A percentile compares a stretch with the other conserved stretches of the same genome.
Evolutionary conservation across 1,284 basidiomycete species (phyloP).

Genomic region (Apiotrichum gamsii): DNA sequence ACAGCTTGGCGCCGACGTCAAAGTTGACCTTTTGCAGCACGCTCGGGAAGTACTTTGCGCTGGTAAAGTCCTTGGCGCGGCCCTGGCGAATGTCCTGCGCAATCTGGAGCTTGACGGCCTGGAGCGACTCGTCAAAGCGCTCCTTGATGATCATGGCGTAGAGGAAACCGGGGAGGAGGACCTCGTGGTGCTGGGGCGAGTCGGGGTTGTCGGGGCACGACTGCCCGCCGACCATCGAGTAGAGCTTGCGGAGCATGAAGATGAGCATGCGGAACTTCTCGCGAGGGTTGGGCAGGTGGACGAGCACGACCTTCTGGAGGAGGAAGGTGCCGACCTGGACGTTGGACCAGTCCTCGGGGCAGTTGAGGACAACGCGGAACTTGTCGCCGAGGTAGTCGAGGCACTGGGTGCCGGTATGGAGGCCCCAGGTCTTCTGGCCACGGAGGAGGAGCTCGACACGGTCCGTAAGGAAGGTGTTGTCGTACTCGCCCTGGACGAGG

Average conservation of each 20-base stretch:
- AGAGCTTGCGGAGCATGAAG: conserved; percentile 98
- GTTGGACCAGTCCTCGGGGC: conserved; percentile 92
- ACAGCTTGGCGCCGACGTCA: conserved; percentile 82
- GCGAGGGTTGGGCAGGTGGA: conserved; percentile 80
- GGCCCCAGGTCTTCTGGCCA: conserved; percentile 86
- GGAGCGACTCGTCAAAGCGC: conserved; percentile 83
- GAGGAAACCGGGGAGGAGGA: conserved; percentile 84
- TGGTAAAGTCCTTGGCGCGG: conserved; percentile 72
- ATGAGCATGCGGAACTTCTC: conserved; percentile 97
- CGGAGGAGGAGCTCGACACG: conserved; percentile 96
- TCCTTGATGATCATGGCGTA: conserved; percentile 99
- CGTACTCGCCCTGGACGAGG: conserved; percentile 94
- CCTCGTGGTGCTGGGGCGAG: conserved; percentile 97
- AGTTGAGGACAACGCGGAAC: conserved; percentile 84
- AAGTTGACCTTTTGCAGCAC: conserved; percentile 74
- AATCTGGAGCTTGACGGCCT: conserved; percentile 67
- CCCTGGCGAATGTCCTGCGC: conserved; percentile 66
- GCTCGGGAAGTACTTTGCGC: conserved; percentile 80
- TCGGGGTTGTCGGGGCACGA: conserved; percentile 96
- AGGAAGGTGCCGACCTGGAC: conserved; percentile 75
- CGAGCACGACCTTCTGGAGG: conserved; percentile 78
- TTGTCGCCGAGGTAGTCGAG: conserved; percentile 96
- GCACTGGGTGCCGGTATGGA: conserved; percentile 88
- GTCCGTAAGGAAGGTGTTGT: conserved; percentile 96
- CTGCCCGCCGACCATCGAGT: conserved; percentile 81